phyloP scores from a whole-genome alignment of 345 rosid genomes.

The Tarenaya hassleriana region DNA sequence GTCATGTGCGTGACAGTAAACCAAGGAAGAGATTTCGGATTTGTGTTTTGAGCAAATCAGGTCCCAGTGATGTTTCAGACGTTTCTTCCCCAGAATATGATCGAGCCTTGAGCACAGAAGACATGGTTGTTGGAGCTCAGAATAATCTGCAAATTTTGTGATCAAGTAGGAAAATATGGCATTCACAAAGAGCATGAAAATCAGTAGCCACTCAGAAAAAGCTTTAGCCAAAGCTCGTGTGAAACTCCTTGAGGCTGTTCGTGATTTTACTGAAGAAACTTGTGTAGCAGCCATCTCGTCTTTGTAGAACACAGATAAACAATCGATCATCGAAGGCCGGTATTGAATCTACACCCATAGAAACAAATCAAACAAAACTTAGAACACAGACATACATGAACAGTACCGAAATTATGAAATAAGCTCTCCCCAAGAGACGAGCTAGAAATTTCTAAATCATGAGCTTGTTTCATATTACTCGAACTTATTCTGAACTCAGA shows the following conservation, averaged over 20 bases:
- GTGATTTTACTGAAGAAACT: slow-evolving; percentile 37
- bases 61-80: slow-evolving; percentile 49
- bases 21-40: slow-evolving; percentile 78
- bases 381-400: neutral
- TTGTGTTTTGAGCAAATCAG: slow-evolving; percentile 70
- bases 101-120: slow-evolving; percentile 84
- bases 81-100: slow-evolving; percentile 52
- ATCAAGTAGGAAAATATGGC: slow-evolving; percentile 57
- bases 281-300: slow-evolving; percentile 44
- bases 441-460: too few species aligned
- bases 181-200: slow-evolving; percentile 57
- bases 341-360: slow-evolving; percentile 23
- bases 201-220: slow-evolving; percentile 69
- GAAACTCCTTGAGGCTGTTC: slow-evolving; percentile 34
- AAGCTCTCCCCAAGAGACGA: neutral
- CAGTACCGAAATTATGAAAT: neutral
- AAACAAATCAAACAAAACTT: slow-evolving; percentile 7
- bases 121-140: slow-evolving; percentile 63
- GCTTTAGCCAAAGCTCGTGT: slow-evolving; percentile 55
- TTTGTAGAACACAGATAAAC: slow-evolving; percentile 17
- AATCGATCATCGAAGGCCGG: slow-evolving; percentile 13
- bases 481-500: too few species aligned
- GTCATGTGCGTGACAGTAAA: slow-evolving; percentile 66
- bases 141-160: slow-evolving; percentile 55
- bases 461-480: too few species aligned